These are phyloP conservation scores for Rhodamnia argentea DNA, from an alignment of 345 rosid genomes.

Conservation along the genomic window DNA sequence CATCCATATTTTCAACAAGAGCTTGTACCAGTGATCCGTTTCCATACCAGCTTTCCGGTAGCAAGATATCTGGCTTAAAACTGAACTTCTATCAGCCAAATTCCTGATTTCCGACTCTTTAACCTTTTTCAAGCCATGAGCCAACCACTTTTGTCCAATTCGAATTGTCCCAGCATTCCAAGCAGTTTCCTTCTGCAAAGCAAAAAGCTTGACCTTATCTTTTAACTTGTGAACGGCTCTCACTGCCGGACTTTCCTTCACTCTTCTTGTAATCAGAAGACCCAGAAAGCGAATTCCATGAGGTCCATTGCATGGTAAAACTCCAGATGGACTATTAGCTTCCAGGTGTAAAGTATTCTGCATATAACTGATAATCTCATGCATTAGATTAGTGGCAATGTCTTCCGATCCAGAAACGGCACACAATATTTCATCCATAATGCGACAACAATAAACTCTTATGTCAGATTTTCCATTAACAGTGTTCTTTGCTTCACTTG, in stretches of 20 bases:
- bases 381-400: slow-evolving; percentile 41
- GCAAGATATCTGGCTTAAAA: slow-evolving; percentile 54
- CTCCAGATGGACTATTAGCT: slow-evolving; percentile 28
- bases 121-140: slow-evolving; percentile 81
- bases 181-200: slow-evolving; percentile 67
- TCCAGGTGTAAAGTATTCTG: slow-evolving; percentile 39
- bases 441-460: slow-evolving; percentile 59
- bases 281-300: slow-evolving; percentile 62
- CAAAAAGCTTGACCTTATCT: slow-evolving; percentile 63
- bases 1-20: slow-evolving; percentile 64
- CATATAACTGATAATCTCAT: slow-evolving; percentile 42
- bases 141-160: slow-evolving; percentile 88
- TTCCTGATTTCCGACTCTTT: slow-evolving; percentile 87
- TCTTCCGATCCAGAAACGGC: slow-evolving; percentile 62
- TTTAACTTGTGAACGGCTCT: slow-evolving; percentile 80
- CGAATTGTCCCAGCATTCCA: slow-evolving; percentile 67
- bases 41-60: slow-evolving; percentile 82
- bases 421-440: slow-evolving; percentile 79
- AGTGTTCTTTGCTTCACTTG: slow-evolving; percentile 16
- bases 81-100: slow-evolving; percentile 57
- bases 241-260: slow-evolving; percentile 48
- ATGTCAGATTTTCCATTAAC: slow-evolving; percentile 17
- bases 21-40: slow-evolving; percentile 91
- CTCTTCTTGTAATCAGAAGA: slow-evolving; percentile 40
- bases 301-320: slow-evolving; percentile 34